A percentile compares a stretch with the other conserved stretches of the same genome.
Conservation (phyloP, 208 protist species). For the Trypanosoma theileri region DNA sequence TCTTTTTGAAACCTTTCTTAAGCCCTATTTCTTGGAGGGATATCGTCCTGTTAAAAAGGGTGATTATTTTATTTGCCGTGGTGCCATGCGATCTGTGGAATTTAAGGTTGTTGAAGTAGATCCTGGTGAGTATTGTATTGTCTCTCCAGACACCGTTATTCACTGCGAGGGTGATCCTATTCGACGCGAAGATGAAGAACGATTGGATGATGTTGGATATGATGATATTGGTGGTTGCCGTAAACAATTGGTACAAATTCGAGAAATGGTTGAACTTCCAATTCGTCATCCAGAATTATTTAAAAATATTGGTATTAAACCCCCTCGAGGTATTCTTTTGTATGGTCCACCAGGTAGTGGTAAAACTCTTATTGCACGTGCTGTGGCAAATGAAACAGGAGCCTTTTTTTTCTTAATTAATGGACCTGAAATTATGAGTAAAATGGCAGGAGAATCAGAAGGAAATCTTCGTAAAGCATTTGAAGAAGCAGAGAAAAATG, state of each 20-base stretch:
- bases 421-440: constrained; percentile 99
- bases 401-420: constrained; percentile 99
- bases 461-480: constrained; percentile 99
- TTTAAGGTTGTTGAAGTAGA: constrained; percentile 99
- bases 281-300: constrained; percentile 99
- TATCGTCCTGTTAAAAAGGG: constrained; percentile 99
- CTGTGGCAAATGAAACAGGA: constrained; percentile 99
- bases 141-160: constrained; percentile 99
- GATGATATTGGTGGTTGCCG: constrained; percentile 99
- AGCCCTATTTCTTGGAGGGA: constrained; percentile 99
- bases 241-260: constrained; percentile 99
- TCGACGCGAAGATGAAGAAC: constrained; percentile 99
- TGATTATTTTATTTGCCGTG: constrained; percentile 97
- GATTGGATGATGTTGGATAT: constrained; percentile 95
- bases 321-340: constrained; percentile 96
- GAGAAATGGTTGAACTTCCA: constrained; percentile 99
- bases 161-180: constrained; percentile 99
- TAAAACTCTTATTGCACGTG: constrained; percentile 99
- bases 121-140: constrained; percentile 97
- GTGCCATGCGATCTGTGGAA: constrained; percentile 98
- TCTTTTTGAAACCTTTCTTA: constrained; percentile 99
- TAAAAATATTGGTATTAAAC: constrained; percentile 99
- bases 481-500: constrained; percentile 99
- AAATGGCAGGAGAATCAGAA: constrained; percentile 99
- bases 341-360: constrained; percentile 99